These are phyloP conservation scores for Thermothielavioides terrestris DNA, from an alignment of 495 filamentous ascomycete species.

Conservation along the genomic window DNA sequence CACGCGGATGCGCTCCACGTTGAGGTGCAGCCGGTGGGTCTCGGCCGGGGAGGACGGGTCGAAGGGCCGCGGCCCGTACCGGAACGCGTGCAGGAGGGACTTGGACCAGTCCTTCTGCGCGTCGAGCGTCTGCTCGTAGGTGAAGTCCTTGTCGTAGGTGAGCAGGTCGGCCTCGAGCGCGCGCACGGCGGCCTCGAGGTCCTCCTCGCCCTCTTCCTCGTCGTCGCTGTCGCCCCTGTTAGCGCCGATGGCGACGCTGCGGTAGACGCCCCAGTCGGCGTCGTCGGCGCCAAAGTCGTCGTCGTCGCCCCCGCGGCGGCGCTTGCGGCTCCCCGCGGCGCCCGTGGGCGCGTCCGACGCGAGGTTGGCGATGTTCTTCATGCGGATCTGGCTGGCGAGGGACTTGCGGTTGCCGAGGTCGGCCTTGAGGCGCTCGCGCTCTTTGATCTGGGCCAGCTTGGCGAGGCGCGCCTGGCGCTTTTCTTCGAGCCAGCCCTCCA, in stretches of 20 bases:
- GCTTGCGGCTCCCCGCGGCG: constrained; percentile 52
- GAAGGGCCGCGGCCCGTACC: constrained; percentile 77
- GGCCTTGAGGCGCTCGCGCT: constrained; percentile 80
- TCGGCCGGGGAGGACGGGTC: constrained; percentile 73
- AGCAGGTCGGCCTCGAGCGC: constrained; percentile 75
- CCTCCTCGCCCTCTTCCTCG: constrained; percentile 81
- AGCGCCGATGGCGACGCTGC: constrained; percentile 71
- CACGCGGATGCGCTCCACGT: constrained; percentile 92
- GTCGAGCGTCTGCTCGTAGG: constrained; percentile 79
- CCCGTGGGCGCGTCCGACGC: constrained; percentile 73
- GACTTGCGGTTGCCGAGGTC: constrained; percentile 95
- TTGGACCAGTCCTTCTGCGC: constrained; percentile 93
- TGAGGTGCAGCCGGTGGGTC: constrained; percentile 83
- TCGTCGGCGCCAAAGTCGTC: constrained; percentile 96
- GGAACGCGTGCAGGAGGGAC: constrained; percentile 77
- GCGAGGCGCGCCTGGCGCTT: constrained; percentile 63
- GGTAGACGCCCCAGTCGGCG: constrained; percentile 94
- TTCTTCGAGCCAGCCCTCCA: constrained; percentile 80
- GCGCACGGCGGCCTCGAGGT: constrained; percentile 62
- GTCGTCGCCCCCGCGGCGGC: constrained; percentile 66
- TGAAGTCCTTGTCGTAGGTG: constrained; percentile 77
- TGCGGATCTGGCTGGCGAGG: constrained; percentile 86
- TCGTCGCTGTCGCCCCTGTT: constrained; percentile 56
- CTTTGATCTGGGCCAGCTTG: constrained; percentile 78
- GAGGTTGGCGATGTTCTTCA: constrained; percentile 96